Conservation (phyloP, 2,329 filamentous ascomycete species). For the Bipolaris zeicola region DNA sequence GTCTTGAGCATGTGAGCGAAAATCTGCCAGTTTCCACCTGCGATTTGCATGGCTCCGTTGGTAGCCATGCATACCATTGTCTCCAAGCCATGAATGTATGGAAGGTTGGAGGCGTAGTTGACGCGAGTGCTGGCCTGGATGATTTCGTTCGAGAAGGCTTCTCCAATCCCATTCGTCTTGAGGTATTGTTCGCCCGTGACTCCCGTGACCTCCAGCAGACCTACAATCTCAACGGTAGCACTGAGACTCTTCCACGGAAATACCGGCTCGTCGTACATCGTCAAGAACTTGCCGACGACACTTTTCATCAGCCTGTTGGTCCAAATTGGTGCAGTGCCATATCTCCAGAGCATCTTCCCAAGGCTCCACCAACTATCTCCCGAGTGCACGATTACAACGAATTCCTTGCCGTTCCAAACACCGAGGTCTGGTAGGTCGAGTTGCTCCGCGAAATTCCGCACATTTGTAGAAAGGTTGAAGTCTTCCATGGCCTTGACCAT, state of each 20-base stretch:
- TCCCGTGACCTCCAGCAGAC: constrained; percentile 68
- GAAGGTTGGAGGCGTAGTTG: constrained; percentile 91
- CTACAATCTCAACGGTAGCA: constrained; percentile 69
- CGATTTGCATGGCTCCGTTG: constrained; percentile 77
- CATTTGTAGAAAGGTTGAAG: constrained; percentile 68
- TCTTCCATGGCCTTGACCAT: constrained; percentile 72
- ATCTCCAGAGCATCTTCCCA: constrained; percentile 81
- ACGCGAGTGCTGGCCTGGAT: constrained; percentile 88
- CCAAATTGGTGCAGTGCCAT: constrained; percentile 77
- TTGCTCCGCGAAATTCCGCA: constrained; percentile 40
- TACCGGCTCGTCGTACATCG: constrained; percentile 77
- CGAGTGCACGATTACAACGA: constrained; percentile 70
- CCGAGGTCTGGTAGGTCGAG: constrained; percentile 60
- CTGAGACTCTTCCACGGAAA: constrained; percentile 86
- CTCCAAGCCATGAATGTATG: constrained; percentile 84
- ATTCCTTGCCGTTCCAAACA: constrained; percentile 80
- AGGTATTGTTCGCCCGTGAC: constrained; percentile 77
- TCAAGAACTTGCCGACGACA: constrained; percentile 74
- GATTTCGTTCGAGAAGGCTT: constrained; percentile 75
- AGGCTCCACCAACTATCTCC: constrained; percentile 77
- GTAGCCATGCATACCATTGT: constrained; percentile 92
- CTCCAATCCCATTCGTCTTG: constrained; percentile 67
- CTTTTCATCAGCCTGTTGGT: constrained; percentile 74
- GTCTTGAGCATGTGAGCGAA: constrained; percentile 79
- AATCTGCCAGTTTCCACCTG: constrained; percentile 92